A percentile compares a stretch with the other conserved stretches of the same genome.
Conservation (phyloP, 1,284 basidiomycete genomes). For the Microstroma glucosiphilum region DNA sequence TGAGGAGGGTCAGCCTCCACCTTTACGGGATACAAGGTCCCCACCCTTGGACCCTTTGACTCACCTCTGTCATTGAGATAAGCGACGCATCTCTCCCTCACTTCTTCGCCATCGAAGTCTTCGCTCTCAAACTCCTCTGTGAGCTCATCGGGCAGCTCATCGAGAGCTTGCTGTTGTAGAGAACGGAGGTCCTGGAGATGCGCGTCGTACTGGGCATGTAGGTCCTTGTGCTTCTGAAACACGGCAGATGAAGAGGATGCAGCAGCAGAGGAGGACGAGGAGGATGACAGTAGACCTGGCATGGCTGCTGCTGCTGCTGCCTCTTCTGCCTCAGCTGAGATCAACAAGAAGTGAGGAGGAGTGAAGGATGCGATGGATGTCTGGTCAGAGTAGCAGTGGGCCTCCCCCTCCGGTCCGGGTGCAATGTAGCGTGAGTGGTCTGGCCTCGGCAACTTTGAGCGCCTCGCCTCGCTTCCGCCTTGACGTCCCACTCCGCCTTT, state of each 20-base stretch:
- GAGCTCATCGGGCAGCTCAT: constrained; percentile 20
- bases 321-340: too few relatives aligned
- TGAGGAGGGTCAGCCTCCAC: not conserved
- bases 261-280: too few relatives aligned
- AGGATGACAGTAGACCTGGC: not conserved
- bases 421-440: too few relatives aligned
- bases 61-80: constrained; percentile 13
- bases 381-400: too few relatives aligned
- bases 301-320: constrained; percentile 3
- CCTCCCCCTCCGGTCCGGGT: too few relatives aligned
- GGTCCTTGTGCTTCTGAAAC: constrained; percentile 27
- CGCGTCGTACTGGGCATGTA: constrained; percentile 18
- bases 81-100: not conserved
- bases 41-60: not conserved
- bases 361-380: too few relatives aligned
- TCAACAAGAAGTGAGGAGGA: too few relatives aligned
- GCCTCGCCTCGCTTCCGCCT: too few relatives aligned
- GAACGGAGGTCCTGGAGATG: constrained; percentile 13
- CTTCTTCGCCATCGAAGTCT: constrained; percentile 8
- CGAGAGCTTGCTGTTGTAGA: constrained; percentile 19
- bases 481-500: too few relatives aligned
- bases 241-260: constrained; percentile 17
- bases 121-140: constrained; percentile 13
- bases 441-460: too few relatives aligned
- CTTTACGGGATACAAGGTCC: not conserved